Evolutionary conservation across 2,329 filamentous ascomycete genomes (phyloP).

Genomic region (Elsinoe batatas): DNA sequence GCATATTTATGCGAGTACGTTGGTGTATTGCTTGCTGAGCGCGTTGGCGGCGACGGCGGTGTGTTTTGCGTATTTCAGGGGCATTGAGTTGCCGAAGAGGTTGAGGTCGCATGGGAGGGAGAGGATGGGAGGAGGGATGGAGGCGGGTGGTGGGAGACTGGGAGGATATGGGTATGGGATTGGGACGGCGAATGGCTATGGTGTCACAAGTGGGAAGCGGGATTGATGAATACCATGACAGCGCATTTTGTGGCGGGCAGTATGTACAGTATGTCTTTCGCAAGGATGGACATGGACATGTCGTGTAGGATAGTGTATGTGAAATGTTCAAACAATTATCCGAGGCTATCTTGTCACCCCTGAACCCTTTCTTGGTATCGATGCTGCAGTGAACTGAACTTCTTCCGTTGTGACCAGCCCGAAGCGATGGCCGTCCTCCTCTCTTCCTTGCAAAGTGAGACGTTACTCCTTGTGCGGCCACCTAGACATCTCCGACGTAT

Average conservation of each 20-base stretch:
- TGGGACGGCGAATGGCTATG: conserved; percentile 31
- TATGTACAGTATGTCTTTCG: neutral
- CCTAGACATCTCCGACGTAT: conserved; percentile 36
- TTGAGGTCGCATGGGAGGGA: conserved; percentile 50
- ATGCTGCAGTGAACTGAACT: neutral
- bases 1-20: conserved; percentile 40
- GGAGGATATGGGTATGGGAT: conserved; percentile 37
- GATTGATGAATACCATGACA: conserved; percentile 24
- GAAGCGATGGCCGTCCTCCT: neutral
- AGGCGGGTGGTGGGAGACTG: conserved; percentile 29
- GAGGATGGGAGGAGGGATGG: conserved; percentile 27
- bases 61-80: conserved; percentile 47
- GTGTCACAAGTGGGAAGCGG: conserved; percentile 34
- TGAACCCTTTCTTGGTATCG: neutral
- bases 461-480: neutral
- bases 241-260: neutral
- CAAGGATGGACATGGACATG: neutral
- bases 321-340: neutral
- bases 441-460: too few relatives aligned
- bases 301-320: conserved; percentile 3
- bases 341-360: neutral
- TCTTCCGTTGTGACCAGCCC: neutral
- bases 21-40: conserved; percentile 41
- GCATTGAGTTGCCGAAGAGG: conserved; percentile 41
- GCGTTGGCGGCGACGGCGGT: conserved; percentile 40